Base-by-base conservation (phyloP, 176 grass and related monocot species). In the Aegilops bicornis region DNA sequence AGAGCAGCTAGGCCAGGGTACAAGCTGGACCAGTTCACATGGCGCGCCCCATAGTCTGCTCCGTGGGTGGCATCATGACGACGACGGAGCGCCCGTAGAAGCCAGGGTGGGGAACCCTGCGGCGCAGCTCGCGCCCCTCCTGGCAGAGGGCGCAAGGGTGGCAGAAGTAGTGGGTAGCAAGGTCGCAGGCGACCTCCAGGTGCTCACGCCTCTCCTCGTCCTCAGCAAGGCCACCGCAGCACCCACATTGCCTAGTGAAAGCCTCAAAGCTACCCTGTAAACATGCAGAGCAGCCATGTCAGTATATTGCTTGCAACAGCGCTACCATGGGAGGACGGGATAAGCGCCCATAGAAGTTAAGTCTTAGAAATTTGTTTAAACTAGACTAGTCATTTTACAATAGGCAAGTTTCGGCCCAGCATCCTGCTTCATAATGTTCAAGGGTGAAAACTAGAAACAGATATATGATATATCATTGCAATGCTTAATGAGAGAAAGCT, bases 101-200 rank as follows among this genome's bases (percentile, higher is more conserved):
- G 22, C 96, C 96, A 5, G 96, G 93, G 42, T 98, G 96, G 24
- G 90, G 93, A 22, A 79, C 77, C 78, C 91, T 72, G 59, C 96
- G 93, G 4, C 96, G 96, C 77, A 96, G 79, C 84, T 98, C 92
- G 0, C 93, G 93, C 4, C 91, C 93, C 63, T 98, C 96, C 79
- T 96, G 93, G 85, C 92, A 98, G 52, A 98, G 93, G 42, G 96
- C 92, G 3, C 91, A 98, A 17, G 86, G 84, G 87, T 98, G 96
- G n/a, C 93, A 96, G 20, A 91, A 33, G 58, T 91, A 98, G 78
- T 98, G 93, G 35, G 96, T 94, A 1, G 77, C 84, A 20, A 96
- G 83, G 76, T 98, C 96, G 0, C 90, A 92, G 17, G 70, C 79
- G 22, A 84, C 84, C 86, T 98, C 93, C 6, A 98, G 74, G 64